Base-by-base conservation (phyloP, 768 basidiomycete genomes). In the Lentinula boryana region DNA sequence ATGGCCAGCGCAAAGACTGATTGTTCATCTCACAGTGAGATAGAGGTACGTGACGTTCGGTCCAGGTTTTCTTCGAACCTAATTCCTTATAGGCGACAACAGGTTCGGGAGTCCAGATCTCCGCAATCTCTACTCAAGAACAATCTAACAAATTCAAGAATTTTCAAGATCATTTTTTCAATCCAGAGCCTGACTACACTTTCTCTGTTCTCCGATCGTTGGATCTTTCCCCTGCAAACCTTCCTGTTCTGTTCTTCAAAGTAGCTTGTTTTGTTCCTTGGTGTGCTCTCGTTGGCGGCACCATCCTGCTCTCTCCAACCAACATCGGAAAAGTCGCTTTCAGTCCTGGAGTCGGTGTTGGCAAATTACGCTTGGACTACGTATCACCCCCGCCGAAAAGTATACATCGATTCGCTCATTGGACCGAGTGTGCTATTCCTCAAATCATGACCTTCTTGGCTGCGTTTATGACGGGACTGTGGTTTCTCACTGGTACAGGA, bases 281-380 rank as follows among this genome's bases (percentile, higher is more conserved):
- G 80, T 78, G 77, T 59, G 66, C 75, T 41, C 67, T 72, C 36
- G 76, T 79, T n/a, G 79, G 80, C 35, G 78, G 72, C 3, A 66
- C 71, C 13, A 77, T 81, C 52, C 56, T 78, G 5, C 64, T 78
- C 38, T 74, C 65, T 50, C 79, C 80, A 0, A 63, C 66, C 21
- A 62, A 72, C 58, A 71, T 81, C 57, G 74, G 77, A 44, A 54
- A 56, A 21, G 60, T 81, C 49, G 66, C 75, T 3, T 80, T 79
- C 63, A 62, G 66, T 4, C 60, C 68, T 15, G 76, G 76, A 21
- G 23, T 56, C 21, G 40, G 55, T 40, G 12, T 56, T 12, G 55
- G 55, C 15, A 41, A 56, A 16, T 32, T 56, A 0, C 36, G 40
- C 21, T 9, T 56, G 12, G 55, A 56, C 13, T 76, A 72, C 56